Base-by-base conservation (phyloP, 2,329 filamentous ascomycete species). In the Penicillium hordei region DNA sequence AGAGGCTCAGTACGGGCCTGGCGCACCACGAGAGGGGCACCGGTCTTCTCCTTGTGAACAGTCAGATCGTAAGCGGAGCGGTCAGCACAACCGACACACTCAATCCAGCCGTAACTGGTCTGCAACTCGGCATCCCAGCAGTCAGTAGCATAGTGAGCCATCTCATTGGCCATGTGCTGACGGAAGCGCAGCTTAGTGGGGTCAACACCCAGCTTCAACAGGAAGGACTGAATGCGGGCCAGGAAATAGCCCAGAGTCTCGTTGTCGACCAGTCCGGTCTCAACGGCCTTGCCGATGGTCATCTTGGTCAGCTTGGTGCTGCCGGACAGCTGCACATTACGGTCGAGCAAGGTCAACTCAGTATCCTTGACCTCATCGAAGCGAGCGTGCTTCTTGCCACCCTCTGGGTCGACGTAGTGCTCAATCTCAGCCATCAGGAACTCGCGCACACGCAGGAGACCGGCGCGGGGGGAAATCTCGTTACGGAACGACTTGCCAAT, bases 401-500 rank as follows among this genome's bases (percentile, higher is more conserved):
- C 87, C 70, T 94, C 83, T 12, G 94, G 94, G 70, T 99, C 94
- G 65, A 99, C 94, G 72, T 91, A 99, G 77, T 99, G 94, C 81
- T 99, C 94, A 68, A 99, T 96, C 79, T 99, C 94, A 25, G 93
- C 94, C 94, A 99, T 97, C 68, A 97, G 79, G 79, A 99, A 97
- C 76, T 99, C 94, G 68, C 94, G 90, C 43, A 99, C 94, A 68
- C 94, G 89, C 58, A 99, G 80, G 40, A 99, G 86, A 78, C 94
- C 94, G 63, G 91, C 86, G 55, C 94, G 86, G 10, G 94, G 94
- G 0, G 94, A 97, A 68, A 99, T 97, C 74, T 99, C 94, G 75
- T 99, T 99, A 70, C 94, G 87, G 84, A 96, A 97, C 1, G 93
- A 97, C 79, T 96, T 96, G 77, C 94, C 94, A 73, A 99, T 95